phyloP scores from a whole-genome alignment of 176 grass and related monocot species.

The Carex kokanica region DNA sequence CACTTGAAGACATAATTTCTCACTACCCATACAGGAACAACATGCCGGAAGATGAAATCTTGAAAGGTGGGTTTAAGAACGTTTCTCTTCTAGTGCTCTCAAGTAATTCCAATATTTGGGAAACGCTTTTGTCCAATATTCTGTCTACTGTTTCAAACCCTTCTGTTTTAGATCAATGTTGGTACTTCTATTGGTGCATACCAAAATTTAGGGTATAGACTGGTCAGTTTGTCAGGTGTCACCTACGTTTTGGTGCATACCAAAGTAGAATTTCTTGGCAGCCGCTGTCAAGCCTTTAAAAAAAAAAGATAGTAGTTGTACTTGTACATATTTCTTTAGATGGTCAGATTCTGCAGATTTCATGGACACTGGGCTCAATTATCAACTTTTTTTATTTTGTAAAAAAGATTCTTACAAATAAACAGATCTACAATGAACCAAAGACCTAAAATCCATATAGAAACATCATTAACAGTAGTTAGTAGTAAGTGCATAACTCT shows the following conservation, averaged over 20 bases:
- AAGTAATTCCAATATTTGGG: background rate
- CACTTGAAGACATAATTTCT: conserved; percentile 71
- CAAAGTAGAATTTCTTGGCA: too few relatives aligned
- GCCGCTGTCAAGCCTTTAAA: too few relatives aligned
- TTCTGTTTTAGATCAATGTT: background rate
- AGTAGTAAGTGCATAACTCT: background rate
- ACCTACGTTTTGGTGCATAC: background rate
- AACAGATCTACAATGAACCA: background rate
- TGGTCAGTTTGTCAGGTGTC: background rate
- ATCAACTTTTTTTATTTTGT: background rate
- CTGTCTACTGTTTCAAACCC: background rate
- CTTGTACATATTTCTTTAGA: background rate
- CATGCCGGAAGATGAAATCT: conserved; percentile 49
- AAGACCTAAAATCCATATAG: background rate
- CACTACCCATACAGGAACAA: conserved; percentile 82
- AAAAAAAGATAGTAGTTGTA: background rate
- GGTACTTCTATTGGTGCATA: background rate
- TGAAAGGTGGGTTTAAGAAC: conserved; percentile 53
- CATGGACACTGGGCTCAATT: background rate
- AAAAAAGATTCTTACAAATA: background rate
- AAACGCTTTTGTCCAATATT: background rate
- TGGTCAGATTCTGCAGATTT: background rate
- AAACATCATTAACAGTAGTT: background rate
- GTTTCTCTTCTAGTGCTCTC: conserved; percentile 8
- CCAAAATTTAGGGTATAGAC: background rate